A percentile compares a stretch with the other conserved stretches of the same genome.
Conservation (phyloP, 139 green algal species). For the Chlamydomonas schloesseri region DNA sequence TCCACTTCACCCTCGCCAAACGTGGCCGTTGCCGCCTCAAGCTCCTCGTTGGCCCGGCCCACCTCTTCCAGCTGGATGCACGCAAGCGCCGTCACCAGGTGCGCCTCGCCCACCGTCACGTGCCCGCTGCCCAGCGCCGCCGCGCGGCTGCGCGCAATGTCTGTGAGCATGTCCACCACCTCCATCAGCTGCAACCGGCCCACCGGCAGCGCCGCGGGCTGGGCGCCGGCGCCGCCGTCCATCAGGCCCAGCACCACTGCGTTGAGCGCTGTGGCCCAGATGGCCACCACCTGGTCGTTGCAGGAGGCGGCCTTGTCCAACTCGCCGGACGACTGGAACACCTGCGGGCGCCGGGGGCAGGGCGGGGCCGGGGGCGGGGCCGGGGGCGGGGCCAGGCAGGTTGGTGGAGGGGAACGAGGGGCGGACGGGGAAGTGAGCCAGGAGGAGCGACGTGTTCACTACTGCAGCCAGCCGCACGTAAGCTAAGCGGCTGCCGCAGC, state of each 20-base stretch:
- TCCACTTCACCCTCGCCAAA: slow-evolving; percentile 18
- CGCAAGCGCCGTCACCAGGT: slow-evolving; percentile 67
- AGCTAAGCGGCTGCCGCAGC: too few species aligned
- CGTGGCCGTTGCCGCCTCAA: slow-evolving; percentile 46
- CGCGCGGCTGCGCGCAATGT: slow-evolving; percentile 59
- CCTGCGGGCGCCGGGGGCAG: background rate
- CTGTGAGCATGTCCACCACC: slow-evolving; percentile 83
- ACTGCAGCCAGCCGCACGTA: too few species aligned
- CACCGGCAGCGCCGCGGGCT: slow-evolving; percentile 57
- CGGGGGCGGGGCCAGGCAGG: too few species aligned
- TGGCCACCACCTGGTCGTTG: slow-evolving; percentile 66
- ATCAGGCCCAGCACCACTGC: slow-evolving; percentile 40
- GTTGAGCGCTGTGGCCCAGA: slow-evolving; percentile 56
- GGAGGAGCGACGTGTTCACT: too few species aligned
- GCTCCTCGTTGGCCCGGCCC: slow-evolving; percentile 52
- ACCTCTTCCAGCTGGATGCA: slow-evolving; percentile 72
- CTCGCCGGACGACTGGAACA: slow-evolving; percentile 64
- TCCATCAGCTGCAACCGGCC: slow-evolving; percentile 74
- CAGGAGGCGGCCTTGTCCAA: slow-evolving; percentile 58
- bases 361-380: background rate
- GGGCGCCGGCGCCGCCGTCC: background rate
- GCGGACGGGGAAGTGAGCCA: too few species aligned
- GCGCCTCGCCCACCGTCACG: slow-evolving; percentile 60
- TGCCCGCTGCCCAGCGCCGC: slow-evolving; percentile 52
- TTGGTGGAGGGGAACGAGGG: too few species aligned